Percentiles rank a stretch among this genome's conserved stretches.
Conservation (phyloP, 768 basidiomycete genomes). For the Macrolepiota albuminosa region DNA sequence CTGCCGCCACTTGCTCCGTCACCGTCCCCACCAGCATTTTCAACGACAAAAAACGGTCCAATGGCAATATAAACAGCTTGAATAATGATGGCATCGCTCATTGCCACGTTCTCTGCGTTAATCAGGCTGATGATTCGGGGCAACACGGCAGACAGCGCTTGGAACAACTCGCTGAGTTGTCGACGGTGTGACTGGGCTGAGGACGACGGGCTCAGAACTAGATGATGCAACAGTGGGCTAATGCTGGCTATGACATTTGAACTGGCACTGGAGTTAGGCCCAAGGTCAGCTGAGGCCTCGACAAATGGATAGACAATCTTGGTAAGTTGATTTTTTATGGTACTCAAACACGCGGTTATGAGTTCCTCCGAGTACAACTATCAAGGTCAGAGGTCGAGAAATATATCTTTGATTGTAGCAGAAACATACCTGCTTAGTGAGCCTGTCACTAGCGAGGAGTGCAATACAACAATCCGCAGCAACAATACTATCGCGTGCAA, state of each 20-base stretch:
- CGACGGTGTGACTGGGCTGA: slow-evolving; percentile 33
- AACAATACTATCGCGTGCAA: slow-evolving; percentile 67
- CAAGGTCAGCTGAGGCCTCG: slow-evolving; percentile 51
- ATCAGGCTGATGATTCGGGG: slow-evolving; percentile 75
- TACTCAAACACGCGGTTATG: slow-evolving; percentile 70
- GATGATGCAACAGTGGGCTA: slow-evolving; percentile 46
- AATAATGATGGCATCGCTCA: slow-evolving; percentile 92
- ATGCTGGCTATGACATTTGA: slow-evolving; percentile 25
- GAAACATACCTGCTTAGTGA: slow-evolving; percentile 74
- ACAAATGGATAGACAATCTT: slow-evolving; percentile 84
- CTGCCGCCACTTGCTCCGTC: slow-evolving; percentile 27
- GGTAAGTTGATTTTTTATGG: slow-evolving; percentile 77
- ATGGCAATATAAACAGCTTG: slow-evolving; percentile 91
- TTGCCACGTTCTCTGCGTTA: slow-evolving; percentile 62
- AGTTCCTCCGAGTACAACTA: slow-evolving; percentile 94
- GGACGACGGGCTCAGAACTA: slow-evolving; percentile 40
- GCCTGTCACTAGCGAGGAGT: slow-evolving; percentile 68
- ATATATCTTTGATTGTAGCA: too few species aligned
- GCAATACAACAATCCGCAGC: slow-evolving; percentile 84
- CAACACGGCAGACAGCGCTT: slow-evolving; percentile 64
- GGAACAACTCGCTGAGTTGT: slow-evolving; percentile 64
- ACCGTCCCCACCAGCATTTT: slow-evolving; percentile 49
- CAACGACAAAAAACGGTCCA: slow-evolving; percentile 91
- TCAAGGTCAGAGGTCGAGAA: background rate
- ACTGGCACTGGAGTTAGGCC: slow-evolving; percentile 17